These are phyloP conservation scores for Hanseniaspora pseudoguilliermondii DNA, from an alignment of 805 yeast genomes.

Conservation along the genomic window DNA sequence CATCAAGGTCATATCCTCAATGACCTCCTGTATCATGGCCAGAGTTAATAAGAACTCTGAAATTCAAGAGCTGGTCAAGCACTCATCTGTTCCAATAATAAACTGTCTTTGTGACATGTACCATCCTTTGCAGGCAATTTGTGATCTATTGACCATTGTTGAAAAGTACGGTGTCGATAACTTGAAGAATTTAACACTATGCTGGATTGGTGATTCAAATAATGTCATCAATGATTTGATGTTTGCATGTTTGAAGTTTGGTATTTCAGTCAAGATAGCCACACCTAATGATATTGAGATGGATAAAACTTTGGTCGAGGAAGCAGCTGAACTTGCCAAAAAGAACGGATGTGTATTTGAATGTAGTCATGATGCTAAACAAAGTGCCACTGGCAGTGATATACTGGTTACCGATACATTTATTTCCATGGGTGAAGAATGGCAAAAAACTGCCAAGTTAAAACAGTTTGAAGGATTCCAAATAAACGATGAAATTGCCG, in stretches of 20 bases:
- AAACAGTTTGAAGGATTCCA: constrained; percentile 80
- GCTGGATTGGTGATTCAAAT: constrained; percentile 97
- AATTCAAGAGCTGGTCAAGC: constrained; percentile 60
- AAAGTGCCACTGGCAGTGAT: constrained; percentile 62
- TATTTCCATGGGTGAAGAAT: constrained; percentile 96
- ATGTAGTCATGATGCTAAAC: constrained; percentile 58
- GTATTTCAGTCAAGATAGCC: constrained; percentile 74
- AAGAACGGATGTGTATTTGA: constrained; percentile 43
- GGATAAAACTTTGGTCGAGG: constrained; percentile 38
- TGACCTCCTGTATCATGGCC: constrained; percentile 97
- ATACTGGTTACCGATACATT: constrained; percentile 91
- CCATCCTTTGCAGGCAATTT: constrained; percentile 92
- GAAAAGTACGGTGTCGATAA: constrained; percentile 53
- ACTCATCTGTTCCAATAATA: constrained; percentile 81
- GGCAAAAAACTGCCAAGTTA: constrained; percentile 56
- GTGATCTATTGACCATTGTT: constrained; percentile 76
- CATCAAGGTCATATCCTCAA: constrained; percentile 76
- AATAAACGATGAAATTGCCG: constrained; percentile 54
- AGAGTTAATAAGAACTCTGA: constrained; percentile 80
- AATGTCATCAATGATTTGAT: constrained; percentile 90
- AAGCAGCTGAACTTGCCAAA: constrained; percentile 41
- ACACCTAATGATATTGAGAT: constrained; percentile 67
- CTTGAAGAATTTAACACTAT: constrained; percentile 47
- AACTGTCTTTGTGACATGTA: constrained; percentile 85
- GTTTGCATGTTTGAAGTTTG: constrained; percentile 71